phyloP scores from a whole-genome alignment of 2,329 filamentous ascomycete species.

The Chaetothyriales sp. region DNA sequence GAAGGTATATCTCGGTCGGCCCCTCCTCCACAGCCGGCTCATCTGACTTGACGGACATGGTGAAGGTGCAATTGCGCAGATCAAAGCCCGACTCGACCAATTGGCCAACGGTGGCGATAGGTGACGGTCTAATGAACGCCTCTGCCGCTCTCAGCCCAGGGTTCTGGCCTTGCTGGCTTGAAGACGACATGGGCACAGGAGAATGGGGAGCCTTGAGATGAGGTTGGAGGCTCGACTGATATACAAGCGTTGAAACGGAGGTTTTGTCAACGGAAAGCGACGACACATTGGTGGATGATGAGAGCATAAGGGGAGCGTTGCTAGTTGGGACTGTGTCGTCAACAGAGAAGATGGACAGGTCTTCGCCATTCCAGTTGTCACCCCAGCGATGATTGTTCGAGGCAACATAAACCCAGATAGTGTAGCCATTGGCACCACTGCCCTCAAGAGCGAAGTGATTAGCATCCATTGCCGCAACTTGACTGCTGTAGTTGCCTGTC shows the following conservation, averaged over 20 bases:
- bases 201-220: conserved; percentile 52
- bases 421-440: conserved; percentile 68
- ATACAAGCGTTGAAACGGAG: conserved; percentile 33
- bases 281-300: conserved; percentile 28
- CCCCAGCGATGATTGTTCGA: conserved; percentile 81
- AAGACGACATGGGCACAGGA: neutral
- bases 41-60: conserved; percentile 52
- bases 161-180: conserved; percentile 35
- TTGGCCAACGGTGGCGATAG: conserved; percentile 59
- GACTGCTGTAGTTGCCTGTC: conserved; percentile 87
- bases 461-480: conserved; percentile 84
- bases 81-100: conserved; percentile 67
- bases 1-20: conserved; percentile 74
- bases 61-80: conserved; percentile 63
- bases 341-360: conserved; percentile 74
- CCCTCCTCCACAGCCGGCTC: conserved; percentile 46
- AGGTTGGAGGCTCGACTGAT: conserved; percentile 48
- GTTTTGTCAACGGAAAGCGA: conserved; percentile 24
- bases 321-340: conserved; percentile 55
- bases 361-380: conserved; percentile 95
- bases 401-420: conserved; percentile 74
- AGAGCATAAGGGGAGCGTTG: conserved; percentile 20
- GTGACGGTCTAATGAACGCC: conserved; percentile 77
- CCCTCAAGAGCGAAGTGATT: conserved; percentile 90
- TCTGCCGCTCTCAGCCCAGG: conserved; percentile 80